Conservation (phyloP, 768 basidiomycete genomes). For the Mycena galericulata region DNA sequence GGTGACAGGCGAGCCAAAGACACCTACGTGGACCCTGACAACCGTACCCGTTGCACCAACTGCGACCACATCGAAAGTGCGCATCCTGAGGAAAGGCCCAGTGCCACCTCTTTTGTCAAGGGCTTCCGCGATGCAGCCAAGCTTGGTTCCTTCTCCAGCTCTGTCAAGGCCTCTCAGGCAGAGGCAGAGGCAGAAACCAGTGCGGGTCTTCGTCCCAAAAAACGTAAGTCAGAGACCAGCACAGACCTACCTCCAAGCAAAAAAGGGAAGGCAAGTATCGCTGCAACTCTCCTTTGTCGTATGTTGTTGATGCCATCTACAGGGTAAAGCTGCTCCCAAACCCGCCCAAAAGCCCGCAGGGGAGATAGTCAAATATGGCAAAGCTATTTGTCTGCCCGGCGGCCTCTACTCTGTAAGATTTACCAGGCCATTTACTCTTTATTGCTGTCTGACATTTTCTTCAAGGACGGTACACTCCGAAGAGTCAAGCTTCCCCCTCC, state of each 20-base stretch:
- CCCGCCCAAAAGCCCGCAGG: not conserved
- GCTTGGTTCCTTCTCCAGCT: not conserved
- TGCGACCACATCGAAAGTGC: no score
- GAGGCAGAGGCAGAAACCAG: constrained; percentile 16
- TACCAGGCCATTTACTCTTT: no score
- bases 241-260: not conserved
- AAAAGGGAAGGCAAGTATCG: not conserved
- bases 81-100: not conserved
- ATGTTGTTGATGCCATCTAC: no score
- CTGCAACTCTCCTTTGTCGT: not conserved
- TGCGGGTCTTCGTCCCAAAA: constrained; percentile 13
- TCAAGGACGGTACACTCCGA: no score
- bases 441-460: no score
- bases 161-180: constrained; percentile 2
- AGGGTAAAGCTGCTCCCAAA: not conserved
- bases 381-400: not conserved
- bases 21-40: not conserved
- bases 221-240: constrained; percentile 1
- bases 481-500: no score
- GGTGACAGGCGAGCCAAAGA: not conserved
- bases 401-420: not conserved
- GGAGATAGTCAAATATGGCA: constrained; percentile 4
- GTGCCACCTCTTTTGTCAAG: not conserved
- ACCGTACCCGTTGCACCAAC: not conserved
- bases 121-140: constrained; percentile 2